Base-by-base conservation (phyloP, 108 stramenopile genomes). In the Fragilariopsis cylindrus region DNA sequence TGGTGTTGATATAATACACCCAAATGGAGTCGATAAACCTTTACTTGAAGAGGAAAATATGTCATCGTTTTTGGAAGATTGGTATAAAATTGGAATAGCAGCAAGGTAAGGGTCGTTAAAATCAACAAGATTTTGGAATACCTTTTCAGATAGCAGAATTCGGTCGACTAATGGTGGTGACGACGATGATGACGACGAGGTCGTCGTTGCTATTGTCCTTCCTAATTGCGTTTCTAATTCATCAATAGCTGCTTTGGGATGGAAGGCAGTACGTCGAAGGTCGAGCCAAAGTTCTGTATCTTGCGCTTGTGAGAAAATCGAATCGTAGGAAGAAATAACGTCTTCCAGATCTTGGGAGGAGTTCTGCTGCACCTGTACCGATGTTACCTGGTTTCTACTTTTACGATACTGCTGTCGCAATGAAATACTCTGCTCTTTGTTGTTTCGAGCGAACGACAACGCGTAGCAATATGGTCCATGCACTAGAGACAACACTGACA, bases 231-330 rank as follows among this genome's bases (percentile, higher is more conserved):
- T 42, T 48, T 49, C 47, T 8, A 76, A 18, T n/a, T 63, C 48
- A 19, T 60, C 66, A 5, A 84, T 47, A 3, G 83, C 83, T 11
- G 65, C 66, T 41, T 57, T 52, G 16, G 85, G 85, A 50, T 52
- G 57, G 11, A 86, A 70, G 3, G 76, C 80, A 3, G 79, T 86
- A 18, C 52, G 79, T 4, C 85, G 79, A n/a, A 86, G 68, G 52
- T 86, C 85, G 3, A 86, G 76, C 85, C 85, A 86, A 16, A 86
- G 54, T 68, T 83, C 79, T 13, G 70, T 73, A 21, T 65, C 13
- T 54, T 68, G 48, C 30, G 30, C 30, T 4, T 54, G 44, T 15
- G 71, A 43, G 30, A 19, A 5, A 9, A 57, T 16, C 60, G 57
- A 30, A 52, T 62, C 50, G 39, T 48, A 47, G 39, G 21, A 30